Evolutionary conservation across 2,329 filamentous ascomycete species (phyloP).

Genomic region (Aureobasidium mangrovei): DNA sequence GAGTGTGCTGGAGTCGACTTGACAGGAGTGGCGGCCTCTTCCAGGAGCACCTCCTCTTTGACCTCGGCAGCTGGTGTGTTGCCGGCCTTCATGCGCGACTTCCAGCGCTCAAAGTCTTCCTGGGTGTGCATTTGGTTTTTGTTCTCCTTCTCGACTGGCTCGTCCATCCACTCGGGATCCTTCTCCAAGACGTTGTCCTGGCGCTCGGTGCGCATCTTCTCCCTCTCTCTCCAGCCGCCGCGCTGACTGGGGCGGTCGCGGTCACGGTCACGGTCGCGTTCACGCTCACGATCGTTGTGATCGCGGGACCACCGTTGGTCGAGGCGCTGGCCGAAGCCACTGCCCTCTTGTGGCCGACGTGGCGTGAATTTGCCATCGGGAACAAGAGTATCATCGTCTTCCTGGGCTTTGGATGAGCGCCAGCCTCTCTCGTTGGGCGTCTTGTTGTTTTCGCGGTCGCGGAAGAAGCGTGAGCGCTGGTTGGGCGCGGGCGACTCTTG

Average conservation of each 20-base stretch:
- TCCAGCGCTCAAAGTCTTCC: slow-evolving; percentile 91
- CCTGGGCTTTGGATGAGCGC: slow-evolving; percentile 60
- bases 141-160: slow-evolving; percentile 46
- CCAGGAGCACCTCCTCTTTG: slow-evolving; percentile 18
- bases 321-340: slow-evolving; percentile 58
- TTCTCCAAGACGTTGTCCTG: slow-evolving; percentile 55
- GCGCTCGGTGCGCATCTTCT: slow-evolving; percentile 42
- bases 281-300: slow-evolving; percentile 33
- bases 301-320: slow-evolving; percentile 52
- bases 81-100: slow-evolving; percentile 72
- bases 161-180: slow-evolving; percentile 85
- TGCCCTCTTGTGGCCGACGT: slow-evolving; percentile 32
- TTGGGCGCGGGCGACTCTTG: slow-evolving; percentile 29
- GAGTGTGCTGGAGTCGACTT: slow-evolving; percentile 19
- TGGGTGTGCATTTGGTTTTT: slow-evolving; percentile 71
- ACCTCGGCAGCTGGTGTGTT: slow-evolving; percentile 30
- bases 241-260: slow-evolving; percentile 41
- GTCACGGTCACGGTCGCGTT: slow-evolving; percentile 46
- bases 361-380: slow-evolving; percentile 19
- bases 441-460: slow-evolving; percentile 34
- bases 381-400: slow-evolving; percentile 48
- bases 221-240: slow-evolving; percentile 55
- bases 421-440: slow-evolving; percentile 32
- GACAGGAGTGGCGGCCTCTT: slow-evolving; percentile 17
- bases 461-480: slow-evolving; percentile 32